Evolutionary conservation across 192 early-diverging fungal species (phyloP).

Genomic region (Rhizophlyctis rosea): DNA sequence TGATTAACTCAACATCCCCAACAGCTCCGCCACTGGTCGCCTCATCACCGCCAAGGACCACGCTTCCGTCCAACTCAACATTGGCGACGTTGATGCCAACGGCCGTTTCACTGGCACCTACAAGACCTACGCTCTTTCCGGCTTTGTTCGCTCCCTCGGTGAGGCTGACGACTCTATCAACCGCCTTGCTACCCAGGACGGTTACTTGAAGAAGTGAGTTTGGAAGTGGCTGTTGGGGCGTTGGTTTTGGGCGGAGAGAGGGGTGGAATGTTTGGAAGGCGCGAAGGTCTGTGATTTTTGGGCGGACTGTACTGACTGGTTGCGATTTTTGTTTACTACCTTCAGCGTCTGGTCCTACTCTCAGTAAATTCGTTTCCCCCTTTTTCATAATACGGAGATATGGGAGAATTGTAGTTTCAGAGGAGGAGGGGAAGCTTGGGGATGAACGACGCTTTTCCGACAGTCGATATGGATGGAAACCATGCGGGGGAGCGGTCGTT

Average conservation of each 20-base stretch:
- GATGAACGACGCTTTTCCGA: no score
- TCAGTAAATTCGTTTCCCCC: no score
- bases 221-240: background rate
- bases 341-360: conserved; percentile 41
- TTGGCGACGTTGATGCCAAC: conserved; percentile 85
- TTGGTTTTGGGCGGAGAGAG: conserved; percentile 7
- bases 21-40: conserved; percentile 94
- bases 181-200: conserved; percentile 77
- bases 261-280: no score
- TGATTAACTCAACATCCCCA: background rate
- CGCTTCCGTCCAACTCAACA: conserved; percentile 96
- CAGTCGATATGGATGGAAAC: no score
- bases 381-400: no score
- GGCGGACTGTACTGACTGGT: background rate
- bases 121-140: conserved; percentile 89
- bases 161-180: conserved; percentile 97
- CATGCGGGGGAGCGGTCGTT: no score
- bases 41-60: conserved; percentile 99
- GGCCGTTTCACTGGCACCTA: conserved; percentile 70
- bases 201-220: conserved; percentile 61
- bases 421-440: no score
- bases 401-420: no score
- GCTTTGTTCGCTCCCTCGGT: conserved; percentile 83
- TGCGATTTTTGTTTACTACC: conserved; percentile 2
- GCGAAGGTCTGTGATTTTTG: conserved; percentile 1